Evolutionary conservation across 2,329 filamentous ascomycete genomes (phyloP), one percentile per base, ranked within the genome.

Genomic region (Colletotrichum lindemuthianum): DNA sequence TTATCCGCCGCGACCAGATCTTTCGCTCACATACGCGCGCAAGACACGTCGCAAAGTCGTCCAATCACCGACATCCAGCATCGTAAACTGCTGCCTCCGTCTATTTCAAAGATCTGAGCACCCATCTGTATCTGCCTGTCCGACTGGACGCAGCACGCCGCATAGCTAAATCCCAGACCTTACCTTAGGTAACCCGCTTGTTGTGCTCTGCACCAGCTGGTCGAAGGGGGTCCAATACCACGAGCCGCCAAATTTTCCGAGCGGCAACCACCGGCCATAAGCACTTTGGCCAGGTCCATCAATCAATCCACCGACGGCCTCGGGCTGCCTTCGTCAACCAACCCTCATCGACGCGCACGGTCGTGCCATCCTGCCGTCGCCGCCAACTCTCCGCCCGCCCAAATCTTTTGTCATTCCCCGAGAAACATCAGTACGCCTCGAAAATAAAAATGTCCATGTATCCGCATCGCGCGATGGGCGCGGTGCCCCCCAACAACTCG

Each of bases 381-480:
- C 44, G 45, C 54, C 43, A 37, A 32, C 58, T 16, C 41, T 36
- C n/a, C 16, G 16, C 47, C 58, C 39, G 32, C 58, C 40, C 16
- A 45, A 47, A 24, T 10, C 41, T 15, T 43, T 13, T 16, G 33
- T 13, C 24, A 15, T 16, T n/a, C 13, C 11, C 37, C 39, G 16
- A 61, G 16, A n/a, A 44, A 10, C 37, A 39, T 39, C 43, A 4
- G 13, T 36, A 15, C 24, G 12, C 32, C 39, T 33, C 56, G 54
- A 60, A n/a, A 33, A 16, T 36, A 60, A 39, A 57, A 53, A 88
- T 89, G 86, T 88, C 87, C 60, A 97, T 97, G 93, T 97, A 97
- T 79, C 92, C 91, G 73, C 93, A 96, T 83, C 92, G 92, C 76
- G 91, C 90, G 77, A 91, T 96, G 86, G 90, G 89, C 69, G 86